Evolutionary conservation across 202 grass and related monocot genomes (phyloP).

Genomic region (Schoenoplectus triqueter): DNA sequence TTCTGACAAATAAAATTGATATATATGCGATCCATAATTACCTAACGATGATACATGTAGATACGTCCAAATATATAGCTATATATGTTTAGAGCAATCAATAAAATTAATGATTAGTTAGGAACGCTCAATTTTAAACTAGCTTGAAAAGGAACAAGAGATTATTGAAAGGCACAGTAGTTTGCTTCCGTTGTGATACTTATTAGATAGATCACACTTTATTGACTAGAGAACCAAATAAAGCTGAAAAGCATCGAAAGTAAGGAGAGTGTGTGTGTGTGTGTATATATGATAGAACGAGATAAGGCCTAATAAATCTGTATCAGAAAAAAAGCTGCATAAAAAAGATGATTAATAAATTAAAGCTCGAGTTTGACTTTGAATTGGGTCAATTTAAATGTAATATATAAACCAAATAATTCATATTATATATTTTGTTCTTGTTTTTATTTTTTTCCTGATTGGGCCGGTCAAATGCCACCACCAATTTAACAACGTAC

Average conservation of each 20-base stretch:
- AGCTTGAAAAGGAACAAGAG: not conserved
- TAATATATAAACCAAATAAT: not conserved
- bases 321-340: slow-evolving; percentile 19
- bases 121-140: not conserved
- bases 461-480: too few species aligned
- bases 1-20: not conserved
- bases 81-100: not conserved
- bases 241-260: not conserved
- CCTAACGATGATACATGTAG: slow-evolving; percentile 15
- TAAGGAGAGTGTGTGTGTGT: not conserved
- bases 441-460: not conserved
- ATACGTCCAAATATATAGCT: slow-evolving; percentile 8
- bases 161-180: not conserved
- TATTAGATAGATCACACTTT: not conserved
- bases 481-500: too few species aligned
- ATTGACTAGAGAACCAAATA: slow-evolving; percentile 12
- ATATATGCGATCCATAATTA: not conserved
- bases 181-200: not conserved
- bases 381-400: not conserved
- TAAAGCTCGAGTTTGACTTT: not conserved
- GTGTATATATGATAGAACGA: not conserved
- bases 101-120: slow-evolving; percentile 35
- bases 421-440: not conserved
- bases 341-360: not conserved
- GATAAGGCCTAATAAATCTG: not conserved